Base-by-base conservation (phyloP, 2,329 filamentous ascomycete species). In the Sarocladium kiliense region DNA sequence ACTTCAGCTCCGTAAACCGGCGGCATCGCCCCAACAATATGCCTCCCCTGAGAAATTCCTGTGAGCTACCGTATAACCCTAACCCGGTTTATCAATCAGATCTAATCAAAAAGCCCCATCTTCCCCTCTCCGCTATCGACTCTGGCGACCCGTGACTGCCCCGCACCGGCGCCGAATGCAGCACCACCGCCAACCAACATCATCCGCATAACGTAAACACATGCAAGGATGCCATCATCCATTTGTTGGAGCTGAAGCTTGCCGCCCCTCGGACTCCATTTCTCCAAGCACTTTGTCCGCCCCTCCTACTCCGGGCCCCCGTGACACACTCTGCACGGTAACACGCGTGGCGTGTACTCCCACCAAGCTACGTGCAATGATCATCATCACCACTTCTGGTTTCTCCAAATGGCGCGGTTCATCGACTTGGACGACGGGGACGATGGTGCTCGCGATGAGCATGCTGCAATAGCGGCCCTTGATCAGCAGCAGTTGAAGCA, bases 371-470 rank as follows among this genome's bases (percentile, higher is more conserved):
- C 47, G 27, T 51, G 47, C 47, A 51, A 51, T 51, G 47, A 51
- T 51, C 47, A 51, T 51, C 47, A 51, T 36, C 30, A 21, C 47
- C 47, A 30, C 14, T n/a, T 51, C 11, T 3, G 4, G 27, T 11
- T 30, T 21, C 47, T 49, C n/a, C 47, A 51, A 36, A 58, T 58
- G 56, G 56, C 56, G 16, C 54, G 56, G 14, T 58, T 58, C 44
- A 45, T 58, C 19, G 56, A 58, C 45, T 32, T 58, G 34, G 56
- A 58, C 37, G 50, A 56, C 21, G 50, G 42, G 25, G 56, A 57
- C 32, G 53, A 54, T 3, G 42, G 50, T 21, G 30, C 12, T 37
- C 54, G 30, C 12, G 37, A 34, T 26, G 23, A 27, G 23, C 34
- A 32, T 21, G 36, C 49, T 47, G 26, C 21, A 16, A 26, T 49